phyloP scores from a whole-genome alignment of 2,329 filamentous ascomycete genomes.

The Penicillium sp. region DNA sequence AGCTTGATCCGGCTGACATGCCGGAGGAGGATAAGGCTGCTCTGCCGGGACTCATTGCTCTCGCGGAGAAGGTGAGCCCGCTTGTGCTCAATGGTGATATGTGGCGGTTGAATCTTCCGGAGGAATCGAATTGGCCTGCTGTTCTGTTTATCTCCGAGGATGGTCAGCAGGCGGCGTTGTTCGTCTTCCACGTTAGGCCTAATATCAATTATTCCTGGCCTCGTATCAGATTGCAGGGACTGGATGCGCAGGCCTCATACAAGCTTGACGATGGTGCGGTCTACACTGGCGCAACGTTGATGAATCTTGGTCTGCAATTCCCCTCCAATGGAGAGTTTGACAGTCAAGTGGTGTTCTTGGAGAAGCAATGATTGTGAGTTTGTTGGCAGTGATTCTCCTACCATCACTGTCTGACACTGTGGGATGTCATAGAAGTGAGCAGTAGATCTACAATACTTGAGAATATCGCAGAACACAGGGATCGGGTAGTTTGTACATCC shows the following conservation, averaged over 20 bases:
- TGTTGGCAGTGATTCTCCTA: too few relatives aligned
- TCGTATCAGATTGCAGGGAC: conserved; percentile 53
- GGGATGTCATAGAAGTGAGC: too few relatives aligned
- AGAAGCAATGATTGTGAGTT: conserved; percentile 46
- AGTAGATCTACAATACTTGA: too few relatives aligned
- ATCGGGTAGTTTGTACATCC: too few relatives aligned
- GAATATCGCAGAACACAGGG: too few relatives aligned
- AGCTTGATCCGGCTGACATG: conserved; percentile 57
- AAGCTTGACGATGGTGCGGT: conserved; percentile 51
- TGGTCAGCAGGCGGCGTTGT: conserved; percentile 50
- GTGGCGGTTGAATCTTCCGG: conserved; percentile 57
- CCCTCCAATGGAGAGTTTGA: conserved; percentile 53
- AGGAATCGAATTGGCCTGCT: conserved; percentile 60
- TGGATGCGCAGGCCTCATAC: conserved; percentile 55
- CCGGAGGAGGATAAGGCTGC: conserved; percentile 50
- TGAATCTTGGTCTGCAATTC: conserved; percentile 59
- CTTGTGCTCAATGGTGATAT: conserved; percentile 57
- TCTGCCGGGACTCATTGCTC: conserved; percentile 53
- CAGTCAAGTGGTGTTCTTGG: conserved; percentile 55
- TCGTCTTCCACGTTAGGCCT: conserved; percentile 58
- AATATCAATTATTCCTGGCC: conserved; percentile 54
- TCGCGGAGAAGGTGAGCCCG: conserved; percentile 57
- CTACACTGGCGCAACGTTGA: conserved; percentile 57
- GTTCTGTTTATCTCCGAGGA: conserved; percentile 57
- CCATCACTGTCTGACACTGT: too few relatives aligned